A percentile compares a stretch with the other conserved stretches of the same genome.
phyloP scores from a whole-genome alignment of 2,329 filamentous ascomycete species.

The Capronia americana region DNA sequence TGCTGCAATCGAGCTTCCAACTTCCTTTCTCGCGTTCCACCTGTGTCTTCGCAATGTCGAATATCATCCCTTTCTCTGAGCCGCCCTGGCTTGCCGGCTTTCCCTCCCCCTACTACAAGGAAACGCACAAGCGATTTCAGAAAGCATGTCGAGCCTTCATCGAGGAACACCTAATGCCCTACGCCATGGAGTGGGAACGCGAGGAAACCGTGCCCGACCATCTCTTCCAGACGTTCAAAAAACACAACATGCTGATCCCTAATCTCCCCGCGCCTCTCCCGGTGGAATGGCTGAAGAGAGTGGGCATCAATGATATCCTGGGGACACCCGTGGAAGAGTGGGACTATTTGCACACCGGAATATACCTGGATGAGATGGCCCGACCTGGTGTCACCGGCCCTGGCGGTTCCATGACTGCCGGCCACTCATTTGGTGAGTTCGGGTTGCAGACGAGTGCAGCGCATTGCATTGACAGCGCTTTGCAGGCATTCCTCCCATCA shows the following conservation, averaged over 20 bases:
- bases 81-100: slow-evolving; percentile 73
- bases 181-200: slow-evolving; percentile 74
- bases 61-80: slow-evolving; percentile 71
- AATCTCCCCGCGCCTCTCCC: slow-evolving; percentile 73
- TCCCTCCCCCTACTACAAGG: slow-evolving; percentile 73
- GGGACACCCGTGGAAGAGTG: slow-evolving; percentile 74
- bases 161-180: slow-evolving; percentile 64
- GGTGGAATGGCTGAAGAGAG: slow-evolving; percentile 68
- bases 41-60: slow-evolving; percentile 1
- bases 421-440: slow-evolving; percentile 64
- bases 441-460: neutral
- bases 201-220: slow-evolving; percentile 67
- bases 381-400: slow-evolving; percentile 71
- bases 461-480: neutral
- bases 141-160: slow-evolving; percentile 71
- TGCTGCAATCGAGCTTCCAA: neutral
- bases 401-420: slow-evolving; percentile 68
- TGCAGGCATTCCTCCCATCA: slow-evolving; percentile 68
- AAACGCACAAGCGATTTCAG: slow-evolving; percentile 70
- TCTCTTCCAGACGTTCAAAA: slow-evolving; percentile 69
- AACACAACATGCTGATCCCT: slow-evolving; percentile 73
- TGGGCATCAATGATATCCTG: slow-evolving; percentile 70
- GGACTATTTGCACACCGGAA: slow-evolving; percentile 73
- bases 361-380: slow-evolving; percentile 74
- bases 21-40: neutral